phyloP scores from a whole-genome alignment of 352 stramenopile species.

The Globisporangium solare region DNA sequence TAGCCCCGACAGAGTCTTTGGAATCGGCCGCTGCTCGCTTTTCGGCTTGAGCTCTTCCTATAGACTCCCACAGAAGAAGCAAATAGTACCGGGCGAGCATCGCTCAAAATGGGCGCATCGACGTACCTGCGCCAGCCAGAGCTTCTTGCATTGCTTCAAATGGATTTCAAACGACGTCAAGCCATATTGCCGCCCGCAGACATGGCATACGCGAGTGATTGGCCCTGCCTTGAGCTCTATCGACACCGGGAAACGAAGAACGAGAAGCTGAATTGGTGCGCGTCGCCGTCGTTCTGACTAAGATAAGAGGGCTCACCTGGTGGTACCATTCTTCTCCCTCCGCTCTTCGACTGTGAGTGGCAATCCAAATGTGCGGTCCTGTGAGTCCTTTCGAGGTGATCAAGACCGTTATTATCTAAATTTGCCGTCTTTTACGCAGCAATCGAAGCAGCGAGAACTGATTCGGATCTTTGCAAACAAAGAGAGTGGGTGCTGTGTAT shows the following conservation, averaged over 20 bases:
- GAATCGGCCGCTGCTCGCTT: slow-evolving; percentile 51
- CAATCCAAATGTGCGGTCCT: too few species aligned
- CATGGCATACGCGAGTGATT: slow-evolving; percentile 72
- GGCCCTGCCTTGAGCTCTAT: slow-evolving; percentile 40
- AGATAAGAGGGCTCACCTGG: too few species aligned
- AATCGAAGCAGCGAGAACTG: background rate
- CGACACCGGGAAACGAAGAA: background rate
- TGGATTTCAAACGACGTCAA: slow-evolving; percentile 83
- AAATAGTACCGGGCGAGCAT: too few species aligned
- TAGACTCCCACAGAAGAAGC: too few species aligned
- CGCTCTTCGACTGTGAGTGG: too few species aligned
- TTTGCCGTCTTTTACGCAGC: too few species aligned
- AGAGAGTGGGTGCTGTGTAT: background rate
- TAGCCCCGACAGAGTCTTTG: slow-evolving; percentile 55
- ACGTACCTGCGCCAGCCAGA: slow-evolving; percentile 58
- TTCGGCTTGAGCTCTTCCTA: slow-evolving; percentile 69
- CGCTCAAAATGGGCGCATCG: background rate
- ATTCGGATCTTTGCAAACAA: background rate
- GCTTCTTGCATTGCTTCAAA: slow-evolving; percentile 81
- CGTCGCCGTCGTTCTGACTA: too few species aligned
- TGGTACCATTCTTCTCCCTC: too few species aligned
- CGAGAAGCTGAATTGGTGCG: background rate
- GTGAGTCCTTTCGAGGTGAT: too few species aligned
- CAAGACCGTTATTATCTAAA: too few species aligned
- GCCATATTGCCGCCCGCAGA: slow-evolving; percentile 74